Conservation (phyloP, 495 filamentous ascomycete genomes). For the Trichocladium uniseriatum region DNA sequence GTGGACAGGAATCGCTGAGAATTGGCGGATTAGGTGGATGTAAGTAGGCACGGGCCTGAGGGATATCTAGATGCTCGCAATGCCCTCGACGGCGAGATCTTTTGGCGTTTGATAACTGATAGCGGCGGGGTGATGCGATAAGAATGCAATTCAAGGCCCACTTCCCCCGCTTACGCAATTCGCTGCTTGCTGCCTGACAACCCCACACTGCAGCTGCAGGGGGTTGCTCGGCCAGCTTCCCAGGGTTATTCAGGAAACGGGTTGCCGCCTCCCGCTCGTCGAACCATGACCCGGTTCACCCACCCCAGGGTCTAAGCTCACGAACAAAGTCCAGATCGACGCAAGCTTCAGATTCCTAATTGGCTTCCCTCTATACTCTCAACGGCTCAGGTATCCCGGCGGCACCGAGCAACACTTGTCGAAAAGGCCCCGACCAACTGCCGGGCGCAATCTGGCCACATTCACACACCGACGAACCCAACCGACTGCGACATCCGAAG, state of each 20-base stretch:
- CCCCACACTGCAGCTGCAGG: background rate
- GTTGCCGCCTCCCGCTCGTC: background rate
- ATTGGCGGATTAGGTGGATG: too few species aligned
- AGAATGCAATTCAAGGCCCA: background rate
- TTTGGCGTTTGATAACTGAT: background rate
- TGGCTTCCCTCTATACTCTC: too few species aligned
- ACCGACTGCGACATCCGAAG: background rate
- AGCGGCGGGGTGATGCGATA: constrained; percentile 3
- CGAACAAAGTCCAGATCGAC: too few species aligned
- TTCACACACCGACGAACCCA: background rate
- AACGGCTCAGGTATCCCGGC: too few species aligned
- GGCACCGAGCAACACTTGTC: too few species aligned
- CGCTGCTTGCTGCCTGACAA: constrained; percentile 9
- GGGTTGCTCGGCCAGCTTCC: constrained; percentile 3
- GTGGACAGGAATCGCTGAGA: background rate
- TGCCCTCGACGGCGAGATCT: background rate
- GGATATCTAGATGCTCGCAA: too few species aligned
- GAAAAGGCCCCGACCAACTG: too few species aligned
- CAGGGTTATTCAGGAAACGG: constrained; percentile 14
- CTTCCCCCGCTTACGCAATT: constrained; percentile 11
- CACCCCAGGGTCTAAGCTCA: too few species aligned
- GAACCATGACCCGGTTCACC: too few species aligned
- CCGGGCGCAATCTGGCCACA: background rate
- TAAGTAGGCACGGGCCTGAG: too few species aligned
- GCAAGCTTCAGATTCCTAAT: too few species aligned